Conservation (phyloP, 768 basidiomycete genomes). For the Termitomyces sp. region DNA sequence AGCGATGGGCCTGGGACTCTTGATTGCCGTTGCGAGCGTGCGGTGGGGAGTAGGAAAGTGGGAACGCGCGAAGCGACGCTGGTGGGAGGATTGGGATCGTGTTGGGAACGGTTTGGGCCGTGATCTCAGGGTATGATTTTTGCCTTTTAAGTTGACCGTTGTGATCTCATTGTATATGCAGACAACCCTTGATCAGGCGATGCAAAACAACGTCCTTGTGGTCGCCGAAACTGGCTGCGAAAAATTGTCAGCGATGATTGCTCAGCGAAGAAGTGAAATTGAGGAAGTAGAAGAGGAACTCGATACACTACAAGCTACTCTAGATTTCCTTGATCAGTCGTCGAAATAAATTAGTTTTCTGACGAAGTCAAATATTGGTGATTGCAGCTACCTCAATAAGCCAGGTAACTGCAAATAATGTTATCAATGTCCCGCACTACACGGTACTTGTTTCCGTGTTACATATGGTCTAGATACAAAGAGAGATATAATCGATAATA, state of each 20-base stretch:
- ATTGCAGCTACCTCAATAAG: background rate
- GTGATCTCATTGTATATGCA: slow-evolving; percentile 19
- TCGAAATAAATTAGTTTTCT: background rate
- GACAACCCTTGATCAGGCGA: slow-evolving; percentile 41
- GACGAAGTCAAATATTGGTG: background rate
- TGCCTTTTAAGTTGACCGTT: background rate
- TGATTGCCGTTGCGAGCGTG: slow-evolving; percentile 46
- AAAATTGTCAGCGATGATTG: slow-evolving; percentile 37
- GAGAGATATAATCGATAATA: slow-evolving; percentile 9
- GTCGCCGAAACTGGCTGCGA: slow-evolving; percentile 49
- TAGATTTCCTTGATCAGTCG: slow-evolving; percentile 21
- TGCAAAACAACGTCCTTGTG: slow-evolving; percentile 49
- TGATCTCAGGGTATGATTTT: slow-evolving; percentile 54
- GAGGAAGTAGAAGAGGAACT: slow-evolving; percentile 41
- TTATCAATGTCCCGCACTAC: background rate
- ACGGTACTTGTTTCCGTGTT: background rate
- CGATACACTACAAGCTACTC: slow-evolving; percentile 31
- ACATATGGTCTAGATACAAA: slow-evolving; percentile 8
- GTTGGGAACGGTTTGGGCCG: slow-evolving; percentile 60
- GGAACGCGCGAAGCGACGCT: slow-evolving; percentile 63
- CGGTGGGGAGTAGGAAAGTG: slow-evolving; percentile 65
- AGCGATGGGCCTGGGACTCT: slow-evolving; percentile 54
- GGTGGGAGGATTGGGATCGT: slow-evolving; percentile 67
- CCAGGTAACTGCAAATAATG: background rate
- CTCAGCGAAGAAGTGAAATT: slow-evolving; percentile 42